phyloP scores from a whole-genome alignment of 768 basidiomycete genomes.

The Termitomyces sp. region DNA sequence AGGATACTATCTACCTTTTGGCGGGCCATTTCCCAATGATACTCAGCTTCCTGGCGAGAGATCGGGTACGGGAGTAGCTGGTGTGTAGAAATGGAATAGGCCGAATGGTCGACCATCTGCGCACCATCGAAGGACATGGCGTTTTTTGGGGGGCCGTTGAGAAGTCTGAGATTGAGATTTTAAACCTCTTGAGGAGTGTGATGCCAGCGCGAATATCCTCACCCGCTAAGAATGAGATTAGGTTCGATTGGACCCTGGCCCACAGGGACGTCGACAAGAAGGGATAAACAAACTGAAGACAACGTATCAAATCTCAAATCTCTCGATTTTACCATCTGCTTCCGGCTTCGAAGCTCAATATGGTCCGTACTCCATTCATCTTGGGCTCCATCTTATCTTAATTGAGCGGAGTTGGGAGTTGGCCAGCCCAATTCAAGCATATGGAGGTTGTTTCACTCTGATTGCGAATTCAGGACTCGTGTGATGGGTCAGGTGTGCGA shows the following conservation, averaged over 20 bases:
- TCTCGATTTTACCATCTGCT: slow-evolving; percentile 5
- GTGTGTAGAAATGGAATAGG: not conserved
- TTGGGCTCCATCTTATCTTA: slow-evolving; percentile 4
- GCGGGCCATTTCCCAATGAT: slow-evolving; percentile 9
- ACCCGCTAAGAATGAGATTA: slow-evolving; percentile 6
- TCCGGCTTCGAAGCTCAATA: slow-evolving; percentile 7
- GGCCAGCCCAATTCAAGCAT: not conserved
- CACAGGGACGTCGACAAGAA: not conserved
- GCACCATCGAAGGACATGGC: not conserved
- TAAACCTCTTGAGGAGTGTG: not conserved
- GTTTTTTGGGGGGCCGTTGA: not conserved
- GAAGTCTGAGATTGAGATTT: not conserved
- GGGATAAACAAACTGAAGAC: slow-evolving; percentile 1
- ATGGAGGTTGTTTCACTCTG: not conserved
- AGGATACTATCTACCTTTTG: slow-evolving; percentile 4
- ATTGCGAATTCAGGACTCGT: not conserved
- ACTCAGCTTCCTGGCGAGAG: slow-evolving; percentile 8
- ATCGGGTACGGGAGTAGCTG: not conserved
- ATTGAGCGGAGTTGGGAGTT: not conserved
- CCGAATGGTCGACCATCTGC: not conserved
- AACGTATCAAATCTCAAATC: slow-evolving; percentile 1
- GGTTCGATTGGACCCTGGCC: slow-evolving; percentile 8
- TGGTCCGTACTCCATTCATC: slow-evolving; percentile 7
- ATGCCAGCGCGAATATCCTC: slow-evolving; percentile 3
- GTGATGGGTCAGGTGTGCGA: slow-evolving; percentile 1